Conservation (phyloP, 2,329 filamentous ascomycete species). For the Fusarium transvaalense region DNA sequence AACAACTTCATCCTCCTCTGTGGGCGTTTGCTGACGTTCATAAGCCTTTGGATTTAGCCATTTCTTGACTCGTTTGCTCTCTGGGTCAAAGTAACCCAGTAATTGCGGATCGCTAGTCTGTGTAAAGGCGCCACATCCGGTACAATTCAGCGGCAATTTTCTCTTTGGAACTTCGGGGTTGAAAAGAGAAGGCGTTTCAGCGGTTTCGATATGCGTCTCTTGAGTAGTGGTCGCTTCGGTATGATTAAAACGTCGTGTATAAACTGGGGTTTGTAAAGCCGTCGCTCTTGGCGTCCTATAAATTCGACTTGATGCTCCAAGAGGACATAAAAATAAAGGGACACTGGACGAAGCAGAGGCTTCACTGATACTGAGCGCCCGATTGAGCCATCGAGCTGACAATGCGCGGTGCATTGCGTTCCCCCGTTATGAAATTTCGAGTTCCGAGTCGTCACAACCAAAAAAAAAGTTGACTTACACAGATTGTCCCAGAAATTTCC, state of each 20-base stretch:
- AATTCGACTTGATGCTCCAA: constrained; percentile 48
- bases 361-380: constrained; percentile 59
- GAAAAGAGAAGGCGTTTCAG: not conserved
- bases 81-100: constrained; percentile 68
- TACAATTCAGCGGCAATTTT: constrained; percentile 68
- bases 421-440: constrained; percentile 5
- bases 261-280: constrained; percentile 28
- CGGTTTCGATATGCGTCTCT: constrained; percentile 2
- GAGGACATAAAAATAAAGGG: constrained; percentile 63
- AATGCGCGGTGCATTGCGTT: constrained; percentile 60
- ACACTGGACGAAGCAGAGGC: constrained; percentile 54
- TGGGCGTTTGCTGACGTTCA: constrained; percentile 29
- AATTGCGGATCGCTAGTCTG: constrained; percentile 65
- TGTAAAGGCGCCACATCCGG: constrained; percentile 74
- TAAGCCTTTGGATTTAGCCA: constrained; percentile 55
- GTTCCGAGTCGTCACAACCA: constrained; percentile 16
- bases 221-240: constrained; percentile 39
- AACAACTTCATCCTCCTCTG: constrained; percentile 62
- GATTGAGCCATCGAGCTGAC: constrained; percentile 58
- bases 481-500: constrained; percentile 45
- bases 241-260: constrained; percentile 48
- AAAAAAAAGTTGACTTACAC: constrained; percentile 32
- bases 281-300: constrained; percentile 22
- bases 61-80: constrained; percentile 63
- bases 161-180: constrained; percentile 19